Conservation (phyloP, 805 yeast species). For the Pachysolen tannophilus region DNA sequence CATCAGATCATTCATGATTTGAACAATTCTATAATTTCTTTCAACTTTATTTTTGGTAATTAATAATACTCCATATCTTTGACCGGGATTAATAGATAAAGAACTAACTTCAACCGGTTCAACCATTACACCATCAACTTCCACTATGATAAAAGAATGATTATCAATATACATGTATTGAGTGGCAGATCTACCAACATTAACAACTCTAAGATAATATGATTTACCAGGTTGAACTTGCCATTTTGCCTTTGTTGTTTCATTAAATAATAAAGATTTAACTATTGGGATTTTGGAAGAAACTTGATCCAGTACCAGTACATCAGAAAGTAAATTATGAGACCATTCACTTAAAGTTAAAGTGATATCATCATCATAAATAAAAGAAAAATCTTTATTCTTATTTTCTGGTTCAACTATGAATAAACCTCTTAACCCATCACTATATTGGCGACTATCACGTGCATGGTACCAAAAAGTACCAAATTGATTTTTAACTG, state of each 20-base stretch:
- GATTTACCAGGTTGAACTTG: slow-evolving; percentile 33
- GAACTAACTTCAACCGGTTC: slow-evolving; percentile 39
- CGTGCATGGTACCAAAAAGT: slow-evolving; percentile 40
- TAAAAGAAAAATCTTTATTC: slow-evolving; percentile 19
- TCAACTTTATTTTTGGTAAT: slow-evolving; percentile 24
- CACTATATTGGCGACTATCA: slow-evolving; percentile 34
- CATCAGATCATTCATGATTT: slow-evolving; percentile 30
- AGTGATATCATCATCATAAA: slow-evolving; percentile 37
- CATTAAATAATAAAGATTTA: slow-evolving; percentile 37
- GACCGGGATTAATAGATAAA: slow-evolving; percentile 32
- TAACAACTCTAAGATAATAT: slow-evolving; percentile 40
- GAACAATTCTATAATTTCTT: slow-evolving; percentile 30
- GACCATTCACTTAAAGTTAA: slow-evolving; percentile 41
- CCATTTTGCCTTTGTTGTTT: slow-evolving; percentile 34
- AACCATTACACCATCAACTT: slow-evolving; percentile 50
- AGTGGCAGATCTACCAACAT: slow-evolving; percentile 49
- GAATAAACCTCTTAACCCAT: slow-evolving; percentile 35
- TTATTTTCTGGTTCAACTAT: slow-evolving; percentile 28
- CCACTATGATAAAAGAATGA: slow-evolving; percentile 45
- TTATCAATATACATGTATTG: slow-evolving; percentile 45
- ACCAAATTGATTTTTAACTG: slow-evolving; percentile 27
- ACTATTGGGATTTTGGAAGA: too few species aligned
- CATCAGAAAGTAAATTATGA: slow-evolving; percentile 42
- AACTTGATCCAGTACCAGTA: too few species aligned
- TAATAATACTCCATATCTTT: slow-evolving; percentile 34